Evolutionary conservation across 192 early-diverging fungal genomes (phyloP).

Genomic region (Coemansia sp.): DNA sequence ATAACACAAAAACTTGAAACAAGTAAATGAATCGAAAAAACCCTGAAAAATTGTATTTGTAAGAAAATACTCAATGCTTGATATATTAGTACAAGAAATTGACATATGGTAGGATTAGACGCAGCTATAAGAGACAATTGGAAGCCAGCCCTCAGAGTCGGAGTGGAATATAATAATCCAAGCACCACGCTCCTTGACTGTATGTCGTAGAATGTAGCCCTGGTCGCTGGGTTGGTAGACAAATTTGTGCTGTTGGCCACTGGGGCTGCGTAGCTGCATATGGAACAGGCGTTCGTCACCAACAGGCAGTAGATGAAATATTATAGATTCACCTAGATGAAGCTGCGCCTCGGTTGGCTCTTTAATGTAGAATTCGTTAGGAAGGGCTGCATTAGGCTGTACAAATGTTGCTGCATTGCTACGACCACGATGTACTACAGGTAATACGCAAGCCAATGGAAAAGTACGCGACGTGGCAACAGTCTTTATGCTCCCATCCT

Average conservation of each 20-base stretch:
- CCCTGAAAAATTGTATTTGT: neutral
- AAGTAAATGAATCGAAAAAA: neutral
- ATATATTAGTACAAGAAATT: neutral
- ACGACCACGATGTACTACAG: conserved; percentile 38
- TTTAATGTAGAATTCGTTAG: conserved; percentile 57
- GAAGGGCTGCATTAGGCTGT: conserved; percentile 46
- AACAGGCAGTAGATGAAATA: conserved; percentile 53
- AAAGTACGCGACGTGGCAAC: conserved; percentile 46
- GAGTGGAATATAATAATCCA: conserved; percentile 57
- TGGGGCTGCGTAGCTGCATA: conserved; percentile 53
- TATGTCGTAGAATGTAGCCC: conserved; percentile 52
- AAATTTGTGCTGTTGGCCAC: conserved; percentile 54
- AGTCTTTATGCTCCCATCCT: conserved; percentile 40
- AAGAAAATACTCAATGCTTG: neutral
- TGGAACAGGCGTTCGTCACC: conserved; percentile 55
- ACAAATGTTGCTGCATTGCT: conserved; percentile 45
- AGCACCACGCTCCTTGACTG: conserved; percentile 56
- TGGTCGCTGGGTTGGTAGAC: conserved; percentile 58
- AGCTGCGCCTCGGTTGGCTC: conserved; percentile 47
- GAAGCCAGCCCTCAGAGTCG: conserved; percentile 54
- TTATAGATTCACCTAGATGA: conserved; percentile 42
- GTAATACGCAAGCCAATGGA: conserved; percentile 48
- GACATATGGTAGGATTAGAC: conserved; percentile 10
- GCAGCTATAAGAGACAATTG: conserved; percentile 52
- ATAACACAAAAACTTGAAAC: neutral